Evolutionary conservation across 2,329 filamentous ascomycete species (phyloP).

Genomic region (Penicillium sp.): DNA sequence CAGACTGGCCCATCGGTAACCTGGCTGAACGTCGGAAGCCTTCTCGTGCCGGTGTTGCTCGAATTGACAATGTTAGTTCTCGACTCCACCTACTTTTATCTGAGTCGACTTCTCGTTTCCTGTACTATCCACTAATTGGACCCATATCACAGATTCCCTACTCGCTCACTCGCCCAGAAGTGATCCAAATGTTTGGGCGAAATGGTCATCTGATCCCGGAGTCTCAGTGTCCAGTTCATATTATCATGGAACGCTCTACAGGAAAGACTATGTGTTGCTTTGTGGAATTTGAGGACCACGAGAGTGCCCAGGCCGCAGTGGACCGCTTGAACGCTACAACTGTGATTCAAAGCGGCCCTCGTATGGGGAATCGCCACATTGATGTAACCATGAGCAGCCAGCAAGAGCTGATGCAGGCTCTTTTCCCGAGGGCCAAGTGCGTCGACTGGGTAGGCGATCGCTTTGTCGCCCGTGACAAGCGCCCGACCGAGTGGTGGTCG

Average conservation of each 20-base stretch:
- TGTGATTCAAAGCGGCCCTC: slow-evolving; percentile 38
- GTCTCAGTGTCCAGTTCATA: slow-evolving; percentile 50
- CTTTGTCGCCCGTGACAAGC: slow-evolving; percentile 33
- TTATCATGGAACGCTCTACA: slow-evolving; percentile 58
- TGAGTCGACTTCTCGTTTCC: not conserved
- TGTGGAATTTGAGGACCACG: slow-evolving; percentile 44
- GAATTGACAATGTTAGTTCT: slow-evolving; percentile 37
- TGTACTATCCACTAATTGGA: not conserved
- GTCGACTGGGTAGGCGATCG: slow-evolving; percentile 44
- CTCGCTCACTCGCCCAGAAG: slow-evolving; percentile 49
- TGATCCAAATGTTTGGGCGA: slow-evolving; percentile 48
- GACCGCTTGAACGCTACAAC: slow-evolving; percentile 34
- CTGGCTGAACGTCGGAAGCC: not conserved
- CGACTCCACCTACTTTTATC: not conserved
- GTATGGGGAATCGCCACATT: slow-evolving; percentile 49
- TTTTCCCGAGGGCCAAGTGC: slow-evolving; percentile 54
- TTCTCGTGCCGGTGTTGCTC: slow-evolving; percentile 31
- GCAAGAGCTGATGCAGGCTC: slow-evolving; percentile 48
- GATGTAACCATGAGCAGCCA: slow-evolving; percentile 48
- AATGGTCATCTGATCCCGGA: slow-evolving; percentile 29
- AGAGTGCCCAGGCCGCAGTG: slow-evolving; percentile 41
- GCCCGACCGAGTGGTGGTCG: slow-evolving; percentile 42
- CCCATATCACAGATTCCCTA: slow-evolving; percentile 46
- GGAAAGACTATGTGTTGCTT: slow-evolving; percentile 57
- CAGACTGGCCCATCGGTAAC: slow-evolving; percentile 1